These are phyloP conservation scores for Vicia faba DNA, from an alignment of 306 rosid genomes.

Conservation along the genomic window DNA sequence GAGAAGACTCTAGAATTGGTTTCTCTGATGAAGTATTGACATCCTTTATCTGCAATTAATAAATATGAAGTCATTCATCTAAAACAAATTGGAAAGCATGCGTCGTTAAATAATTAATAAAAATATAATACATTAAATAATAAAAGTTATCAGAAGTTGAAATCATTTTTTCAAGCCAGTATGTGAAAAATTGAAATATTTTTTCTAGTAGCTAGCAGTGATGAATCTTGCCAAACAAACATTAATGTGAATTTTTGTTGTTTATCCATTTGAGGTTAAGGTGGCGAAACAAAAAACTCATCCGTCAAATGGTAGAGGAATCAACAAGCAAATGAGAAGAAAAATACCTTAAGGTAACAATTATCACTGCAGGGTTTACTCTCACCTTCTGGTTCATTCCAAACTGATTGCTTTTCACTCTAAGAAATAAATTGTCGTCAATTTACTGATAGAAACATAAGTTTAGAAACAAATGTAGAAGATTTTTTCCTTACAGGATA, in stretches of 20 bases:
- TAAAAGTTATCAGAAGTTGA: neutral
- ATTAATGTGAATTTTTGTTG: too few species aligned
- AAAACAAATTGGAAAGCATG: neutral
- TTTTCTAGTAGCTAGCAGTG: too few species aligned
- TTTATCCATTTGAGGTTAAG: too few species aligned
- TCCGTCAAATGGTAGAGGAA: too few species aligned
- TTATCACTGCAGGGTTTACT: slow-evolving; percentile 72
- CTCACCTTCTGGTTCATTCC: slow-evolving; percentile 63
- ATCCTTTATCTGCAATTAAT: slow-evolving; percentile 44
- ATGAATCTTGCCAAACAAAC: too few species aligned
- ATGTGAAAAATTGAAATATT: too few species aligned
- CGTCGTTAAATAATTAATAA: neutral
- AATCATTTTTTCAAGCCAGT: neutral
- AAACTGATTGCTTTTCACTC: slow-evolving; percentile 64
- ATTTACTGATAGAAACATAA: slow-evolving; percentile 32
- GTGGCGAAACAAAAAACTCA: too few species aligned
- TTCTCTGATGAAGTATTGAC: neutral
- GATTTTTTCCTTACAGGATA: slow-evolving; percentile 63
- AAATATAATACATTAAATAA: neutral
- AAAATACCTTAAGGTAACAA: slow-evolving; percentile 69
- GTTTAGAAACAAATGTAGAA: slow-evolving; percentile 23
- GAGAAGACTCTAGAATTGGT: neutral
- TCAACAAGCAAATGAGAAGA: slow-evolving; percentile 23
- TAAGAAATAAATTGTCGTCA: slow-evolving; percentile 47
- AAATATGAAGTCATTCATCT: neutral